Conservation (phyloP, 2,329 filamentous ascomycete species). For the Phyllosticta citrichinensis region DNA sequence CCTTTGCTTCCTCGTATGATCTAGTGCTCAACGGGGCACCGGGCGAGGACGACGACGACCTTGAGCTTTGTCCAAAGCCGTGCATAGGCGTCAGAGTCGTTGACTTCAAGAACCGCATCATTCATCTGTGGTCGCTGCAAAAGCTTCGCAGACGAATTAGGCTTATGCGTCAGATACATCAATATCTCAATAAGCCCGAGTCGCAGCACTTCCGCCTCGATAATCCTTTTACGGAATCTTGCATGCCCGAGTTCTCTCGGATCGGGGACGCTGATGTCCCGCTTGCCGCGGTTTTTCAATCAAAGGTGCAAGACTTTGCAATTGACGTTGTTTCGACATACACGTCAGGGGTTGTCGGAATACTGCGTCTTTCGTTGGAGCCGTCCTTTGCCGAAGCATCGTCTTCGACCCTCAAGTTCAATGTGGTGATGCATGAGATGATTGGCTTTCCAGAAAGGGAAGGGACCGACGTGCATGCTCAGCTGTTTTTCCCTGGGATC, state of each 20-base stretch:
- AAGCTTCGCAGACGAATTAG: conserved; percentile 82
- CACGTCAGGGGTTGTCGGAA: conserved; percentile 81
- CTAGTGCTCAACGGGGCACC: conserved; percentile 87
- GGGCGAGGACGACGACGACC: conserved; percentile 70
- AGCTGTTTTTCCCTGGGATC: conserved; percentile 88
- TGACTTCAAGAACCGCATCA: conserved; percentile 76
- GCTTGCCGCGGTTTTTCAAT: conserved; percentile 85
- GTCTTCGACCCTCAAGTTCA: conserved; percentile 90
- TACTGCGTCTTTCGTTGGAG: conserved; percentile 82
- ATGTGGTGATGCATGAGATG: conserved; percentile 96
- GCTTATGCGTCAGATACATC: conserved; percentile 92
- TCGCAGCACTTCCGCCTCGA: conserved; percentile 84
- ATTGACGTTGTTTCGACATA: conserved; percentile 88
- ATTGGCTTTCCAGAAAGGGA: conserved; percentile 91
- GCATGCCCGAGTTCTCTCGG: conserved; percentile 84
- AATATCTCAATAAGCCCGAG: conserved; percentile 91
- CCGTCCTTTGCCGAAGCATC: conserved; percentile 89
- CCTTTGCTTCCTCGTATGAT: conserved; percentile 87
- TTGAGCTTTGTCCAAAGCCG: conserved; percentile 76
- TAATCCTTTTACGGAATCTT: conserved; percentile 85
- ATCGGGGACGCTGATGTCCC: conserved; percentile 91
- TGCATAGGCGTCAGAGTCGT: conserved; percentile 85
- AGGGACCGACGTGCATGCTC: conserved; percentile 89
- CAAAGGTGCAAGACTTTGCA: conserved; percentile 84
- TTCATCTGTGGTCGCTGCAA: conserved; percentile 88